phyloP scores from a whole-genome alignment of 2,329 filamentous ascomycete genomes.

The Xylariaceae sp. region DNA sequence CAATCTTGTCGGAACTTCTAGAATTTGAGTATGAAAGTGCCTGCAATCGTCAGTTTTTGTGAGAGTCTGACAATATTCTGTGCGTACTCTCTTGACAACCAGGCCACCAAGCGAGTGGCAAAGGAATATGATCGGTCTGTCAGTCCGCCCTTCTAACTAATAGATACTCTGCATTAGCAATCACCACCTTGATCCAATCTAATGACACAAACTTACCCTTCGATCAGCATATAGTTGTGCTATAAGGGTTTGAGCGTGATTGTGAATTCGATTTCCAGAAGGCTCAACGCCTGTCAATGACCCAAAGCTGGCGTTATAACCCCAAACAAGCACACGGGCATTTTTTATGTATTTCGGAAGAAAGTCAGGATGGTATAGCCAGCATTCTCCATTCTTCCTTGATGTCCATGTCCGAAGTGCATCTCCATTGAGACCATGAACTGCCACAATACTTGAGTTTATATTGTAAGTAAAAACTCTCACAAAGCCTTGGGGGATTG shows the following conservation, averaged over 20 bases:
- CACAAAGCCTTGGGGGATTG: background rate
- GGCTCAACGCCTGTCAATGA: slow-evolving; percentile 13
- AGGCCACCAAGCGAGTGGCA: slow-evolving; percentile 51
- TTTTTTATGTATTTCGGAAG: slow-evolving; percentile 43
- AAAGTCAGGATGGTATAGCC: slow-evolving; percentile 45
- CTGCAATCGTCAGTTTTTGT: slow-evolving; percentile 30
- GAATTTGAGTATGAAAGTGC: slow-evolving; percentile 41
- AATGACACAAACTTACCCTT: slow-evolving; percentile 30
- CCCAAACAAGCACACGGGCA: slow-evolving; percentile 42
- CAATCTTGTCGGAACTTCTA: slow-evolving; percentile 38
- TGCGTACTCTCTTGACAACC: slow-evolving; percentile 48
- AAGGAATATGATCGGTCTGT: slow-evolving; percentile 49
- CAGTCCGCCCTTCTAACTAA: slow-evolving; percentile 40
- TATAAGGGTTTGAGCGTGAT: slow-evolving; percentile 46
- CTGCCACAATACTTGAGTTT: slow-evolving; percentile 46
- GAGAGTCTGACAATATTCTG: too few relatives aligned
- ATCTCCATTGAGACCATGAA: slow-evolving; percentile 51
- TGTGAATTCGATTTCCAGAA: slow-evolving; percentile 38
- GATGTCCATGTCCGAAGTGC: slow-evolving; percentile 48
- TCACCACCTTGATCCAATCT: background rate
- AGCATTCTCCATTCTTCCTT: slow-evolving; percentile 40
- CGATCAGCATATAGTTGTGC: slow-evolving; percentile 44
- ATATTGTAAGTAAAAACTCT: background rate
- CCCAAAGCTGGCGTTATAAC: slow-evolving; percentile 41
- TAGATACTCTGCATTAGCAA: background rate